Evolutionary conservation across 1,284 basidiomycete species (phyloP).

Genomic region (Cryptococcus sp.): DNA sequence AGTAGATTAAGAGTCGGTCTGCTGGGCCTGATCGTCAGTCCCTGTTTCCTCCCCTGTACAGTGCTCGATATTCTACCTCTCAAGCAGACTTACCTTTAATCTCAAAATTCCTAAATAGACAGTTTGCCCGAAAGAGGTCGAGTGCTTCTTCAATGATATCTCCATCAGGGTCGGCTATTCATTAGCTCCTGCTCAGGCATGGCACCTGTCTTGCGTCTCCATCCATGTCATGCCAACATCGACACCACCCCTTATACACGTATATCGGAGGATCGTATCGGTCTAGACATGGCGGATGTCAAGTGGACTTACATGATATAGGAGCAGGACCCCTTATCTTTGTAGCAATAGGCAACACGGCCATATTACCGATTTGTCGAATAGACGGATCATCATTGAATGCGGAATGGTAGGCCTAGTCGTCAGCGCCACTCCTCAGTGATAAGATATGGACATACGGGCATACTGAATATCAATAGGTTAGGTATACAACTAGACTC

Average conservation of each 20-base stretch:
- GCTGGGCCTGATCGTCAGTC: conserved; percentile 59
- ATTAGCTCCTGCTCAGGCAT: neutral
- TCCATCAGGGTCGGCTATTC: conserved; percentile 64
- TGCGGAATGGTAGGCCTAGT: conserved; percentile 90
- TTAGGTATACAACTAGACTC: neutral
- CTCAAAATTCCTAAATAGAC: conserved; percentile 99
- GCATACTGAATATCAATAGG: conserved; percentile 9
- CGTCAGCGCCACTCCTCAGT: conserved; percentile 1
- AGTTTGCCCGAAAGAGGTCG: conserved; percentile 97
- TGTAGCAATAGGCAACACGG: conserved; percentile 85
- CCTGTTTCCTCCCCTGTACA: neutral
- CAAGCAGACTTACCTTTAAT: conserved; percentile 75
- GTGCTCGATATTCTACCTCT: too few species aligned
- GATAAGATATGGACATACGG: conserved; percentile 7
- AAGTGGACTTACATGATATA: conserved; percentile 56
- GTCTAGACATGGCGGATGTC: neutral
- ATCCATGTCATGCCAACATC: too few species aligned
- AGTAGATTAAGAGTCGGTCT: conserved; percentile 91
- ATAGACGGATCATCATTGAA: conserved; percentile 83
- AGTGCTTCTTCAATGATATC: conserved; percentile 97
- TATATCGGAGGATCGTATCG: too few species aligned
- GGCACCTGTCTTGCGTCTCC: too few species aligned
- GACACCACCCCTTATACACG: too few species aligned
- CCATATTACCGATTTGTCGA: conserved; percentile 82
- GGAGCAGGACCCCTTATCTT: conserved; percentile 89